A percentile compares a stretch with the other conserved stretches of the same genome.
Conservation (phyloP, 176 grass and related monocot genomes). For the Elaeis guineensis region DNA sequence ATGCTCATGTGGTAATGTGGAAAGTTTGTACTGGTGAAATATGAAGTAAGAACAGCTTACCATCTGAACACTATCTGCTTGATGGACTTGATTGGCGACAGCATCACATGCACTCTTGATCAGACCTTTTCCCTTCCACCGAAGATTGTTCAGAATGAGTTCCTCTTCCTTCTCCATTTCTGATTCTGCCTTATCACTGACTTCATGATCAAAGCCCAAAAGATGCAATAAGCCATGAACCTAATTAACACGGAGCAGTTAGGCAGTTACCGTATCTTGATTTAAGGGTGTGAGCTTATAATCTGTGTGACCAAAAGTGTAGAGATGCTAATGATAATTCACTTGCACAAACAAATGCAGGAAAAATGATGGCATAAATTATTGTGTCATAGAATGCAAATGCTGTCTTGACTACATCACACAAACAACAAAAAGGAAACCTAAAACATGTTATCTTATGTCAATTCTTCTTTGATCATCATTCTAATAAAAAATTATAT, state of each 20-base stretch:
- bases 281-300: too few species aligned
- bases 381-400: too few species aligned
- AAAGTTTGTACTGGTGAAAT: conserved; percentile 1
- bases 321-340: too few species aligned
- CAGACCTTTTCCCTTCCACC: conserved; percentile 63
- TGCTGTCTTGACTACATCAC: too few species aligned
- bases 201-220: conserved; percentile 67
- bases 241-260: conserved; percentile 21
- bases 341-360: too few species aligned
- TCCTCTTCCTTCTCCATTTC: conserved; percentile 79
- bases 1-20: too few species aligned
- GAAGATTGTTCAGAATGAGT: conserved; percentile 68
- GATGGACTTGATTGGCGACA: conserved; percentile 21
- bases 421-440: too few species aligned
- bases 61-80: conserved; percentile 34
- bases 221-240: conserved; percentile 77
- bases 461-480: too few species aligned
- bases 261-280: background rate
- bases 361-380: too few species aligned
- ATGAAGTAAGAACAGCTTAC: conserved; percentile 24
- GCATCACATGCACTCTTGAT: conserved; percentile 34
- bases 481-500: too few species aligned
- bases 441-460: too few species aligned
- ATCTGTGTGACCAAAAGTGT: too few species aligned
- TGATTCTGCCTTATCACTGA: conserved; percentile 50